A percentile compares a stretch with the other conserved stretches of the same genome.
Evolutionary conservation across 257 asterid genomes (phyloP).

Genomic region (Fraxinus anomala): DNA sequence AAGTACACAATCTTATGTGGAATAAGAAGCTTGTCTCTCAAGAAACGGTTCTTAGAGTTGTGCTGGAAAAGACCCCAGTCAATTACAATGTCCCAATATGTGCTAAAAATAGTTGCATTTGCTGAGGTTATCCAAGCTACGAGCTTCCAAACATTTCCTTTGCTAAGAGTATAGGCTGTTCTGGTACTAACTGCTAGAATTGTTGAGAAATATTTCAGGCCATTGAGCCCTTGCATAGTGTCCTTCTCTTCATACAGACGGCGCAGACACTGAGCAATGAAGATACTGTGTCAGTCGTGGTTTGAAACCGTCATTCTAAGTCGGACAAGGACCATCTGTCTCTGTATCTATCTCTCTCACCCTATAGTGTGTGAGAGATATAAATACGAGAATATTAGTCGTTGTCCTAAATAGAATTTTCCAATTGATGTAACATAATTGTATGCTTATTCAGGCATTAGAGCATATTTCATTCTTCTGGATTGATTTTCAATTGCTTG

Average conservation of each 20-base stretch:
- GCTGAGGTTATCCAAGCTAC: conserved; percentile 44
- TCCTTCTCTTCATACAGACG: conserved; percentile 62
- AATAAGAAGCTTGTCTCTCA: conserved; percentile 67
- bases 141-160: conserved; percentile 38
- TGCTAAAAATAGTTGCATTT: conserved; percentile 41
- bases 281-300: conserved; percentile 1
- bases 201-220: conserved; percentile 48
- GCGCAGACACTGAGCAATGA: conserved; percentile 46
- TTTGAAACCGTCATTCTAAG: neutral
- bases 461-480: too few species aligned
- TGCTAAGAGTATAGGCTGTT: conserved; percentile 44
- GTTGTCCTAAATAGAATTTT: too few species aligned
- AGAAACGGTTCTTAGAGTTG: conserved; percentile 47
- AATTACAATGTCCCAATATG: conserved; percentile 55
- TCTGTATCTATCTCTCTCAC: too few species aligned
- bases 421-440: too few species aligned
- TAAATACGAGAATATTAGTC: too few species aligned
- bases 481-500: too few species aligned
- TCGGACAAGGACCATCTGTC: neutral
- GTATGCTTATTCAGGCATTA: too few species aligned
- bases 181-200: conserved; percentile 51
- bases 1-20: conserved; percentile 51
- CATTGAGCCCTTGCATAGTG: conserved; percentile 49
- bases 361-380: too few species aligned
- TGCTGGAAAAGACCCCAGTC: conserved; percentile 72